phyloP scores from a whole-genome alignment of 257 asterid species.

The Solanum lycopersicoides region DNA sequence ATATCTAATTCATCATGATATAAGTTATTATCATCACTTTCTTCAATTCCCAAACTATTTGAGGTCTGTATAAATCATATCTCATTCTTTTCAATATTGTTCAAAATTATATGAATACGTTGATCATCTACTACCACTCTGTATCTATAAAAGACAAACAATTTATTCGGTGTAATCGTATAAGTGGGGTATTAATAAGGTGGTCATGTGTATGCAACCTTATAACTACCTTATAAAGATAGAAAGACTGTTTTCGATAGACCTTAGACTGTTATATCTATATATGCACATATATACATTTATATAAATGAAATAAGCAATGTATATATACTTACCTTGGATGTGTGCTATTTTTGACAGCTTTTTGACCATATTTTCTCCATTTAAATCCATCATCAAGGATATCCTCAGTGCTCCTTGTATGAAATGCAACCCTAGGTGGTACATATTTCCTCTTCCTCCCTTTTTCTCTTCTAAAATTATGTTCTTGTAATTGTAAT shows the following conservation, averaged over 20 bases:
- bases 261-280: background rate
- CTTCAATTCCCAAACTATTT: background rate
- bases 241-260: no score
- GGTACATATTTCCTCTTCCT: slow-evolving; percentile 53
- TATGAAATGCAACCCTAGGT: slow-evolving; percentile 81
- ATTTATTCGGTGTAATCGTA: background rate
- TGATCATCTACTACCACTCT: background rate
- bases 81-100: background rate
- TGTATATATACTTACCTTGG: slow-evolving; percentile 44
- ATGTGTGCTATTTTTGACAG: slow-evolving; percentile 69
- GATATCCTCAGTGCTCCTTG: slow-evolving; percentile 75
- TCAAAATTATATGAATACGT: background rate
- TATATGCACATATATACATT: no score
- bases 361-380: slow-evolving; percentile 94
- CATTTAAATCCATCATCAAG: slow-evolving; percentile 95
- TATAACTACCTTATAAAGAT: no score
- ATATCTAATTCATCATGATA: background rate
- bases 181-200: background rate
- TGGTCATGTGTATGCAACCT: no score
- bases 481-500: background rate
- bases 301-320: background rate
- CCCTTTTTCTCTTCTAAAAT: slow-evolving; percentile 11
- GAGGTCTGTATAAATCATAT: background rate
- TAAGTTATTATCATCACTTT: background rate
- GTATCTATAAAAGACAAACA: no score